These are phyloP conservation scores for Lasiodiplodia hormozganensis DNA, from an alignment of 2,329 filamentous ascomycete species.

Conservation along the genomic window DNA sequence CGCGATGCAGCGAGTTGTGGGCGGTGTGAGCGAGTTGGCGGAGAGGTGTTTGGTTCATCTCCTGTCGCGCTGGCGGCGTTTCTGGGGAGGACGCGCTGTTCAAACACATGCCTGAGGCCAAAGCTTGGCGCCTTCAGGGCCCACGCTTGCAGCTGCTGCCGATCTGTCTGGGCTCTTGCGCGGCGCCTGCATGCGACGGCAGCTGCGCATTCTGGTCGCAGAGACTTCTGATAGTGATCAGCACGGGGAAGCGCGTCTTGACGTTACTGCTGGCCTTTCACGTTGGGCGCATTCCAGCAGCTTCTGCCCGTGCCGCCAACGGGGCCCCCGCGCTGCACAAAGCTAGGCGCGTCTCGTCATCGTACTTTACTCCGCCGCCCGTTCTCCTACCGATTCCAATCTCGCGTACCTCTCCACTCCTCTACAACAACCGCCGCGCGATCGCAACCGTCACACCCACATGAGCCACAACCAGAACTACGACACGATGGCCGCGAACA, in stretches of 20 bases:
- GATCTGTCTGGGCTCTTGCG: slow-evolving; percentile 16
- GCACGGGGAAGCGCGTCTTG: slow-evolving; percentile 16
- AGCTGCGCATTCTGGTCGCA: slow-evolving; percentile 7
- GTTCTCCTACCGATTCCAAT: slow-evolving; percentile 2
- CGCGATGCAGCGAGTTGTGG: slow-evolving; percentile 9
- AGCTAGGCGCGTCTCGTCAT: slow-evolving; percentile 28
- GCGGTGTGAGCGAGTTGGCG: slow-evolving; percentile 19
- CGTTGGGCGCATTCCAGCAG: slow-evolving; percentile 25
- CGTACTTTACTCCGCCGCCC: slow-evolving; percentile 14
- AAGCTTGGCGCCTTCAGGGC: slow-evolving; percentile 23
- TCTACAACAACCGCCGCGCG: neutral
- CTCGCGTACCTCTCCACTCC: slow-evolving; percentile 13
- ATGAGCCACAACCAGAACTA: slow-evolving; percentile 20
- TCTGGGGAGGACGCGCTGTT: slow-evolving; percentile 27
- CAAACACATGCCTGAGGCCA: slow-evolving; percentile 28
- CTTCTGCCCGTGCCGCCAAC: slow-evolving; percentile 23
- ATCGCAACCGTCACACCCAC: neutral
- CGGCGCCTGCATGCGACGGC: neutral
- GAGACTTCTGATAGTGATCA: slow-evolving; percentile 9
- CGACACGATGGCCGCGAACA: slow-evolving; percentile 50
- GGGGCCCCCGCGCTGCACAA: slow-evolving; percentile 24
- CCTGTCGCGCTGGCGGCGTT: slow-evolving; percentile 28
- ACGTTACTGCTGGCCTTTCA: slow-evolving; percentile 7
- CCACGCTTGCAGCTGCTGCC: slow-evolving; percentile 6
- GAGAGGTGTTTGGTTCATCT: slow-evolving; percentile 28